phyloP scores from a whole-genome alignment of 148 eudicot species.

The Rhododendron mucronatum region DNA sequence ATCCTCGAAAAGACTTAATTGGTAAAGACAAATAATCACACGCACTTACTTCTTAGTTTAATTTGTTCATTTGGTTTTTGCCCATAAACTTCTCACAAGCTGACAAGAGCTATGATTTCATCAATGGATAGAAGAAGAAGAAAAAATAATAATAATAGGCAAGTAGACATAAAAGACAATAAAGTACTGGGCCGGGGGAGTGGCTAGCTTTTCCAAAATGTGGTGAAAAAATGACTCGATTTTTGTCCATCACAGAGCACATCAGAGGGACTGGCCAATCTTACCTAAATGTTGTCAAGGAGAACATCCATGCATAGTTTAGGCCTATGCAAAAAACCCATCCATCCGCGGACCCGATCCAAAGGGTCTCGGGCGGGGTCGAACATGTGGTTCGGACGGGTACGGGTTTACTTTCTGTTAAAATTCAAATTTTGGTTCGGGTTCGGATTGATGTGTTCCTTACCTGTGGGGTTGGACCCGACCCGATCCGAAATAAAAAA shows the following conservation, averaged over 20 bases:
- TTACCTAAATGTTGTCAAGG: slow-evolving; percentile 1
- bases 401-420: too few species aligned
- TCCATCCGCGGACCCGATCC: too few species aligned
- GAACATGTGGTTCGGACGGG: too few species aligned
- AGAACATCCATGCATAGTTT: not conserved
- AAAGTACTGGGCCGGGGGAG: not conserved
- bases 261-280: not conserved
- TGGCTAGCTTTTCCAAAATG: not conserved
- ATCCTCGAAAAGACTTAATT: not conserved
- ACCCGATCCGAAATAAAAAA: too few species aligned
- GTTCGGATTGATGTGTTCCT: too few species aligned
- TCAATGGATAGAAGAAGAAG: not conserved
- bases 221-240: slow-evolving; percentile 8
- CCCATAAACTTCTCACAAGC: not conserved
- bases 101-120: not conserved
- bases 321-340: too few species aligned
- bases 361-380: too few species aligned
- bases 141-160: not conserved
- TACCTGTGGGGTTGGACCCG: too few species aligned
- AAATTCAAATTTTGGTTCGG: too few species aligned
- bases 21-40: not conserved
- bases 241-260: not conserved
- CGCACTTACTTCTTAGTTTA: not conserved
- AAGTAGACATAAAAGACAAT: not conserved
- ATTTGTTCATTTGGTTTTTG: not conserved